These are phyloP conservation scores for Otatea glauca DNA, from an alignment of 176 grass and related monocot species.

Conservation along the genomic window DNA sequence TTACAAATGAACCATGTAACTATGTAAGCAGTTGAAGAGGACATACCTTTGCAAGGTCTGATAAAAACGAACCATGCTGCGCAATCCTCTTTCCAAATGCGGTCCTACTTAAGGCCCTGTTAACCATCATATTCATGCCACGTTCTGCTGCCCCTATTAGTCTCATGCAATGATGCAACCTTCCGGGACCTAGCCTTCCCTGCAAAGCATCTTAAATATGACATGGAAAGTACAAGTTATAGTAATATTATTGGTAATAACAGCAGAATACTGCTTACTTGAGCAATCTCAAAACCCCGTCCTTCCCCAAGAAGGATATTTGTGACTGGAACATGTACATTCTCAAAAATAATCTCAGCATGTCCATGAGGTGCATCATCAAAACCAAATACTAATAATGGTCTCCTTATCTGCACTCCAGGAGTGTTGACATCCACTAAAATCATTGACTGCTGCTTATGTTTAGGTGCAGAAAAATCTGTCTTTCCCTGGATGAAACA, in stretches of 20 bases:
- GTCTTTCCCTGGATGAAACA: slow-evolving; percentile 82
- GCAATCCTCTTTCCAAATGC: slow-evolving; percentile 87
- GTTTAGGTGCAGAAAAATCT: slow-evolving; percentile 78
- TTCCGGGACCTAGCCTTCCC: slow-evolving; percentile 96
- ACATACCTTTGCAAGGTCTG: slow-evolving; percentile 85
- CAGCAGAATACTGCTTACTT: slow-evolving; percentile 57
- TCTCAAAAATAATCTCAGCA: slow-evolving; percentile 90
- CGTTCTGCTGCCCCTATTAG: slow-evolving; percentile 90
- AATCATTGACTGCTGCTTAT: slow-evolving; percentile 96
- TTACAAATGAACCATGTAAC: slow-evolving; percentile 19
- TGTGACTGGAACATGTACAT: slow-evolving; percentile 72
- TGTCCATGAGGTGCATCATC: slow-evolving; percentile 97
- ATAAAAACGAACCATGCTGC: slow-evolving; percentile 86
- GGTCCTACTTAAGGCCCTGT: slow-evolving; percentile 80
- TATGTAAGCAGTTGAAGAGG: background rate
- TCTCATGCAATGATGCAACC: slow-evolving; percentile 97
- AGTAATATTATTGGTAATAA: background rate
- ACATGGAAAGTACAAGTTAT: background rate
- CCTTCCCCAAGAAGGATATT: slow-evolving; percentile 96
- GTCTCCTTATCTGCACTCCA: slow-evolving; percentile 84
- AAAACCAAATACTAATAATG: slow-evolving; percentile 88
- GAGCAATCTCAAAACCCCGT: slow-evolving; percentile 92
- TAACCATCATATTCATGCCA: slow-evolving; percentile 83
- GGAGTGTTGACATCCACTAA: slow-evolving; percentile 83
- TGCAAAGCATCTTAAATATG: slow-evolving; percentile 49